Evolutionary conservation across 192 early-diverging fungal species (phyloP).

Genomic region (Coemansia reversa): DNA sequence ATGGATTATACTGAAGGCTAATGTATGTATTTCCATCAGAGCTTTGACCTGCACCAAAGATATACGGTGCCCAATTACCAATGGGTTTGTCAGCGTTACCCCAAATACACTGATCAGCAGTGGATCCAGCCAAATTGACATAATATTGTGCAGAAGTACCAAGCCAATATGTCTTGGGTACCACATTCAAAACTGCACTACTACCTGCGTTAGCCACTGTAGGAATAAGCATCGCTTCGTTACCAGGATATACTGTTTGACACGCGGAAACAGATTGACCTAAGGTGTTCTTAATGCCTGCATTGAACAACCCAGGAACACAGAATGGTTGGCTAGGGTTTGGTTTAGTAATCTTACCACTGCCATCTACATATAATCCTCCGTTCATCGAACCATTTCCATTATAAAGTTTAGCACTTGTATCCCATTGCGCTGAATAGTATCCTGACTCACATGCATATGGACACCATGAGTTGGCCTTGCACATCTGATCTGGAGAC

Average conservation of each 20-base stretch:
- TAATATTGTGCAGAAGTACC: conserved; percentile 54
- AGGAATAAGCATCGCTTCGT: conserved; percentile 56
- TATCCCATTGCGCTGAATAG: conserved; percentile 53
- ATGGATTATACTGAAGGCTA: conserved; percentile 51
- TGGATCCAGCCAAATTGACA: conserved; percentile 45
- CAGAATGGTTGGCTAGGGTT: conserved; percentile 39
- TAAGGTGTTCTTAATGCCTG: conserved; percentile 33
- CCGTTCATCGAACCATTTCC: conserved; percentile 52
- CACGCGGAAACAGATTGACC: conserved; percentile 45
- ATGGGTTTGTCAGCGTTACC: conserved; percentile 27
- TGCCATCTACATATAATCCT: conserved; percentile 30
- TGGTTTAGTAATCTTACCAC: conserved; percentile 38
- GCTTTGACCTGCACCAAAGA: conserved; percentile 49
- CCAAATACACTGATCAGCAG: conserved; percentile 44
- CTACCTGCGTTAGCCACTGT: conserved; percentile 37
- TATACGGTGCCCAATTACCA: conserved; percentile 51
- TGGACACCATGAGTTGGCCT: conserved; percentile 36
- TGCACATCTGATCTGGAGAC: conserved; percentile 52
- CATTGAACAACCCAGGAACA: conserved; percentile 35
- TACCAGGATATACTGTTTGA: conserved; percentile 52
- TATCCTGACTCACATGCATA: conserved; percentile 49
- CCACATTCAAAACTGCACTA: conserved; percentile 31
- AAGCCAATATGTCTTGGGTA: conserved; percentile 49
- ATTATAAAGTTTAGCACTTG: conserved; percentile 25
- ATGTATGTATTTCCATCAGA: conserved; percentile 51